Percentiles rank a stretch among this genome's conserved stretches.
These are phyloP conservation scores for Carex cristatella DNA, from an alignment of 176 grass and related monocot genomes.

Conservation along the genomic window DNA sequence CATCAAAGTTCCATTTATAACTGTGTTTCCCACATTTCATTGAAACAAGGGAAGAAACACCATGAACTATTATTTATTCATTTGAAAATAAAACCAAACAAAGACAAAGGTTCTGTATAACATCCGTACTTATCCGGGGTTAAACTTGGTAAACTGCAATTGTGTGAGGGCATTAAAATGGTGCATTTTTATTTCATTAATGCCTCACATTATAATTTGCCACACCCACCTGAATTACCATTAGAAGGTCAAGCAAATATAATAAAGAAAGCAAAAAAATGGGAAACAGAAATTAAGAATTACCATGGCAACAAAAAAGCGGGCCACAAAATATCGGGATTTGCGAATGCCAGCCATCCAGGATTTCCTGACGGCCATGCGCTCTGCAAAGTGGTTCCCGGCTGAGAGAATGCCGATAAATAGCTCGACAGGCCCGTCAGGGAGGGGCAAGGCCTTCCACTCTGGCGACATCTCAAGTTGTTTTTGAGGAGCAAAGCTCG, in stretches of 20 bases:
- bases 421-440: slow-evolving; percentile 54
- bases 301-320: slow-evolving; percentile 99
- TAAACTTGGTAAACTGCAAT: not conserved
- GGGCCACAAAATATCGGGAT: slow-evolving; percentile 56
- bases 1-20: not conserved
- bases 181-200: not conserved
- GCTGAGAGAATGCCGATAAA: slow-evolving; percentile 98
- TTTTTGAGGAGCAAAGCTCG: slow-evolving; percentile 73
- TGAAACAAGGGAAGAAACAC: not conserved
- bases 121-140: not conserved
- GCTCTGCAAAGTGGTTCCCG: slow-evolving; percentile 94
- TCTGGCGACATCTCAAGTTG: slow-evolving; percentile 66
- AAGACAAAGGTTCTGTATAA: not conserved
- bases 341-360: slow-evolving; percentile 74
- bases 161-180: not conserved
- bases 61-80: not conserved
- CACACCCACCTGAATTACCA: not conserved
- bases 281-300: slow-evolving; percentile 13
- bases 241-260: not conserved
- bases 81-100: not conserved
- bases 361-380: slow-evolving; percentile 90
- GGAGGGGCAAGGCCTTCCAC: slow-evolving; percentile 69
- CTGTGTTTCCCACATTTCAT: not conserved
- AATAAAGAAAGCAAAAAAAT: not conserved
- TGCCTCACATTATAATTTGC: not conserved